Evolutionary conservation across 768 basidiomycete species (phyloP).

Genomic region (Lyophyllum decastes): DNA sequence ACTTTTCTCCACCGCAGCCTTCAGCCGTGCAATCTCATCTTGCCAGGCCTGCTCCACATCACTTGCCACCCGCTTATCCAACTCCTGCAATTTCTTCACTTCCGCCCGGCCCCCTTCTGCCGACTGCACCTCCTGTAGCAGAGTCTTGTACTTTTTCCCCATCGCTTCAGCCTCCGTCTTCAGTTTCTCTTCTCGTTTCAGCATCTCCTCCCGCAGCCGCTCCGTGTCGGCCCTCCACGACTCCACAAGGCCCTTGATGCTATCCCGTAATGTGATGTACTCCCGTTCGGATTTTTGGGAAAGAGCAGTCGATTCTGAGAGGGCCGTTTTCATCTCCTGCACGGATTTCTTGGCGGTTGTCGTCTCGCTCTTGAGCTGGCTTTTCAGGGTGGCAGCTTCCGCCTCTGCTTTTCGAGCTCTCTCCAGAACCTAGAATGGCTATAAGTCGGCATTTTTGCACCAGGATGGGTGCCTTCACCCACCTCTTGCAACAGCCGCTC

Average conservation of each 20-base stretch:
- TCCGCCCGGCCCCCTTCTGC: slow-evolving; percentile 46
- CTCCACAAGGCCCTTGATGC: slow-evolving; percentile 70
- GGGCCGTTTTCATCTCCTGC: slow-evolving; percentile 77
- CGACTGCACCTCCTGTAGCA: slow-evolving; percentile 63
- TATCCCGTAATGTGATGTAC: slow-evolving; percentile 77
- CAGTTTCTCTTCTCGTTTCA: slow-evolving; percentile 68
- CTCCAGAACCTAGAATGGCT: slow-evolving; percentile 67
- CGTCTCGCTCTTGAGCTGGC: slow-evolving; percentile 74
- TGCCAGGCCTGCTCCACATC: slow-evolving; percentile 65
- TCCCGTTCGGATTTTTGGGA: slow-evolving; percentile 84
- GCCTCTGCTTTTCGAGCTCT: slow-evolving; percentile 86
- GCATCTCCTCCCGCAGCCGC: slow-evolving; percentile 72
- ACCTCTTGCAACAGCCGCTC: slow-evolving; percentile 88
- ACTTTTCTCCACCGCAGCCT: slow-evolving; percentile 53
- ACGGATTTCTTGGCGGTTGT: slow-evolving; percentile 71
- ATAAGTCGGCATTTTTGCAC: too few relatives aligned
- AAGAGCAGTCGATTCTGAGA: slow-evolving; percentile 73
- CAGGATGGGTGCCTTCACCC: slow-evolving; percentile 28
- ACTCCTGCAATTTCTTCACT: slow-evolving; percentile 50
- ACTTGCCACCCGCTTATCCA: slow-evolving; percentile 48
- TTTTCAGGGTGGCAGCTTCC: slow-evolving; percentile 66
- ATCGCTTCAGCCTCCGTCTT: slow-evolving; percentile 66
- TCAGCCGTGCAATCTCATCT: slow-evolving; percentile 56
- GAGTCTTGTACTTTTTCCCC: slow-evolving; percentile 66
- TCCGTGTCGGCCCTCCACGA: slow-evolving; percentile 78